phyloP scores from a whole-genome alignment of 208 protist species.

The Acanthamoeba triangularis region DNA sequence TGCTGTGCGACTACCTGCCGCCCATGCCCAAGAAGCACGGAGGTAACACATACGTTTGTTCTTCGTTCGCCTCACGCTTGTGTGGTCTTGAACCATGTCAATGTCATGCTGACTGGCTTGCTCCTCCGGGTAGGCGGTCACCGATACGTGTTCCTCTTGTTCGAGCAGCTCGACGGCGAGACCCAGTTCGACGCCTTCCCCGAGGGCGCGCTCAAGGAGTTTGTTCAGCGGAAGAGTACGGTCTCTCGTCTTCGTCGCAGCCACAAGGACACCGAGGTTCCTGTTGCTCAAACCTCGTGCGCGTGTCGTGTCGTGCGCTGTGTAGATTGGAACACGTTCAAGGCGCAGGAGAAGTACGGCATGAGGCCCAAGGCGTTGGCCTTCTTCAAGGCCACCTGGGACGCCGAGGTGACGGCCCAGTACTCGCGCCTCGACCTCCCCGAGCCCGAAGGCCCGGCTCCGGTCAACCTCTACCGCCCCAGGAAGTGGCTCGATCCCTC shows the following conservation, averaged over 20 bases:
- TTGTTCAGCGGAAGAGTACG: conserved; percentile 7
- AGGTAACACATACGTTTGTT: background rate
- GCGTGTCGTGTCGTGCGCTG: too few relatives aligned
- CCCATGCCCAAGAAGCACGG: conserved; percentile 3
- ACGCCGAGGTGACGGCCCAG: background rate
- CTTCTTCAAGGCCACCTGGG: conserved; percentile 56
- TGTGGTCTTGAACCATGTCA: background rate
- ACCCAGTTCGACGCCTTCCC: conserved; percentile 12
- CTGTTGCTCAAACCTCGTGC: background rate
- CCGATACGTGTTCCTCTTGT: conserved; percentile 37
- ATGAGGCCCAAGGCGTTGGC: conserved; percentile 18
- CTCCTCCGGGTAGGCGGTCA: background rate
- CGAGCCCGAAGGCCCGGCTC: background rate
- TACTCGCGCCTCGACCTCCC: background rate
- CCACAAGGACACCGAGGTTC: background rate
- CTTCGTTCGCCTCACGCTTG: background rate
- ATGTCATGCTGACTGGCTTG: too few relatives aligned
- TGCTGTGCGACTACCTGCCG: background rate
- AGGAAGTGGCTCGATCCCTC: conserved; percentile 28
- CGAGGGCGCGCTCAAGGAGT: background rate
- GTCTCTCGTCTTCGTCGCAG: background rate
- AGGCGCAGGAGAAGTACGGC: conserved; percentile 7
- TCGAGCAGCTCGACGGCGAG: conserved; percentile 39
- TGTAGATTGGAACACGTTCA: conserved; percentile 16
- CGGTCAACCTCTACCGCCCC: background rate